Percentiles rank a stretch among this genome's conserved stretches.
phyloP scores from a whole-genome alignment of 306 rosid species.

The peach (Prunus persica) region DNA sequence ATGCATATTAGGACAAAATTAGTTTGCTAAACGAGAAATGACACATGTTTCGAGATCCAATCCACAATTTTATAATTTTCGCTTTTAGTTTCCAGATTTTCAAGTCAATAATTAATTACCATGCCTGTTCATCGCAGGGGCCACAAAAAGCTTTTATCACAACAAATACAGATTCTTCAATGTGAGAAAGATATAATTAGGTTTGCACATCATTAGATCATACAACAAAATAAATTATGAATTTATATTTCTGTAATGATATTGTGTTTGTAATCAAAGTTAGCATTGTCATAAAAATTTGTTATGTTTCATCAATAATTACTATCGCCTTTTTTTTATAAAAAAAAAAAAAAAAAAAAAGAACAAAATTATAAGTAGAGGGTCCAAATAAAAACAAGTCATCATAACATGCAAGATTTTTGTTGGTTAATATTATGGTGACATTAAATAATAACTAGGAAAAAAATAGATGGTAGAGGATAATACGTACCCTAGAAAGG shows the following conservation, averaged over 20 bases:
- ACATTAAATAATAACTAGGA: background rate
- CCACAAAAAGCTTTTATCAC: background rate
- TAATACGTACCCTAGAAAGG: slow-evolving; percentile 27
- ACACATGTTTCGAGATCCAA: background rate
- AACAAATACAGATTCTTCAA: background rate
- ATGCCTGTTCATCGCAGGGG: background rate
- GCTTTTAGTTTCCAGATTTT: background rate
- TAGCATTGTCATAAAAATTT: background rate
- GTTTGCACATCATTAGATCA: background rate
- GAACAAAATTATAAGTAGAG: background rate
- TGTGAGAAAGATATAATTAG: background rate
- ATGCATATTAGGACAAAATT: slow-evolving; percentile 7
- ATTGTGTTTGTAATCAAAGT: background rate
- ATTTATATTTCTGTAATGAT: background rate
- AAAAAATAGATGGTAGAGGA: background rate
- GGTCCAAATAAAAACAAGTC: background rate
- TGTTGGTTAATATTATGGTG: background rate
- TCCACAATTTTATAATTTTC: background rate
- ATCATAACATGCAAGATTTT: background rate
- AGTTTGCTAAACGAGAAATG: background rate
- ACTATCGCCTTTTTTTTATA: too few species aligned
- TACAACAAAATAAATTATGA: background rate
- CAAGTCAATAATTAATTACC: background rate
- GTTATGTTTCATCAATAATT: too few species aligned
- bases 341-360: too few species aligned